phyloP scores from a whole-genome alignment of 1,139 yeast species.

The Diutina sp. region DNA sequence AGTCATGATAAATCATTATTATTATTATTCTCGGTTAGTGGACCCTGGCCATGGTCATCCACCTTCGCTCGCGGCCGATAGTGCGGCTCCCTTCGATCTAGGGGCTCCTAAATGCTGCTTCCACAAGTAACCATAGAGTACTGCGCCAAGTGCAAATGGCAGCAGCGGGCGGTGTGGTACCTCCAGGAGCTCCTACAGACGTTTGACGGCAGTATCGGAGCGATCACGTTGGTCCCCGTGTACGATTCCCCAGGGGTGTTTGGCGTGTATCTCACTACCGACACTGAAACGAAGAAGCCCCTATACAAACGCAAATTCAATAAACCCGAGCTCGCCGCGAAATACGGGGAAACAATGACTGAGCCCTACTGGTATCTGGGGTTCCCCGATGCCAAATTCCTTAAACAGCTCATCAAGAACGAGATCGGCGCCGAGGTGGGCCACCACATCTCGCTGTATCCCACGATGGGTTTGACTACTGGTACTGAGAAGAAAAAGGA shows the following conservation, averaged over 20 bases:
- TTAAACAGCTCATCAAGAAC: slow-evolving; percentile 23
- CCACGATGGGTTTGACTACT: neutral
- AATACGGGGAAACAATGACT: slow-evolving; percentile 11
- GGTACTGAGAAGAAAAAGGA: neutral
- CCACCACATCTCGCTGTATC: neutral
- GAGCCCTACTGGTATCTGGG: slow-evolving; percentile 27
- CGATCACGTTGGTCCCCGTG: slow-evolving; percentile 27
- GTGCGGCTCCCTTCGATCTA: neutral
- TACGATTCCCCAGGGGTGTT: slow-evolving; percentile 26
- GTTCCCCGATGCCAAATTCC: slow-evolving; percentile 32
- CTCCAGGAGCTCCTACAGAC: slow-evolving; percentile 32
- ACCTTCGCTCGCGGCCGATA: neutral
- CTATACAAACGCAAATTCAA: slow-evolving; percentile 27
- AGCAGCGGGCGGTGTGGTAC: slow-evolving; percentile 35
- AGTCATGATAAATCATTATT: no score
- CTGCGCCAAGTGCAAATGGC: slow-evolving; percentile 37
- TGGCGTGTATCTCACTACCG: slow-evolving; percentile 10
- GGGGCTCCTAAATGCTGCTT: slow-evolving; percentile 5
- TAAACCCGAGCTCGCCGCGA: slow-evolving; percentile 8
- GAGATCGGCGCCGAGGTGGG: slow-evolving; percentile 4
- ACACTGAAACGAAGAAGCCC: slow-evolving; percentile 7
- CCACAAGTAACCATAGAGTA: slow-evolving; percentile 26
- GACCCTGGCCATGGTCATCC: neutral
- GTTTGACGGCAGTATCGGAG: slow-evolving; percentile 19
- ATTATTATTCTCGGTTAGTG: neutral